Base-by-base conservation (phyloP, 331 rosid genomes). In the Stylosanthes scabra region DNA sequence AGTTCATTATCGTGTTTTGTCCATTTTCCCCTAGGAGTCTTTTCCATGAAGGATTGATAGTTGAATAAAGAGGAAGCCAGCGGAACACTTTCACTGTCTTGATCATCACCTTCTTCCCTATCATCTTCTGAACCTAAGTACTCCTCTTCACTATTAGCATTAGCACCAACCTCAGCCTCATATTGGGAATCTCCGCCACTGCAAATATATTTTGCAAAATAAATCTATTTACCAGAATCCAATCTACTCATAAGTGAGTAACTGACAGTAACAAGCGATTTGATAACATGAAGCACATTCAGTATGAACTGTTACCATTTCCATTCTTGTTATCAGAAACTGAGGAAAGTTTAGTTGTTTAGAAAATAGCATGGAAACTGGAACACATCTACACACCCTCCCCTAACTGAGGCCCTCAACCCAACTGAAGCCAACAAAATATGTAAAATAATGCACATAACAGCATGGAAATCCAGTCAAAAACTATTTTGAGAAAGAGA, bases 31-130 rank as follows among this genome's bases (percentile, higher is more conserved):
- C 85, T 70, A 11, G 90, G 92, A 65, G 90, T 47, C 87, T 86
- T 91, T 68, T 87, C 79, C 91, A 87, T 88, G 84, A 77, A 95
- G 41, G 97, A 73, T 62, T 90, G 97, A 78, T 90, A 91, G 84
- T 91, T 95, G 62, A 79, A 70, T 64, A 70, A 63, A 61, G 78
- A 4, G 34, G 86, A 3, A 70, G 83, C 77, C 62, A 78, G 50
- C 60, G 81, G 73, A 66, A 76, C 68, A 9, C 31, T 72, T 71
- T 70, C 81, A 49, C 16, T 74, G 6, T 74, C 75, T 74, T 86
- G 84, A 72, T 88, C 84, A 56, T 84, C 90, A 78, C 75, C 87
- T 52, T 80, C 74, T 59, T 71, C 84, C 83, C 82, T 66, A 45
- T 67, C 88, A 16, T 86, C 88, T 62, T 83, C 96, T 9, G 87